These are phyloP conservation scores for Coemansia sp. DNA, from an alignment of 192 early-diverging fungal genomes.

Conservation along the genomic window DNA sequence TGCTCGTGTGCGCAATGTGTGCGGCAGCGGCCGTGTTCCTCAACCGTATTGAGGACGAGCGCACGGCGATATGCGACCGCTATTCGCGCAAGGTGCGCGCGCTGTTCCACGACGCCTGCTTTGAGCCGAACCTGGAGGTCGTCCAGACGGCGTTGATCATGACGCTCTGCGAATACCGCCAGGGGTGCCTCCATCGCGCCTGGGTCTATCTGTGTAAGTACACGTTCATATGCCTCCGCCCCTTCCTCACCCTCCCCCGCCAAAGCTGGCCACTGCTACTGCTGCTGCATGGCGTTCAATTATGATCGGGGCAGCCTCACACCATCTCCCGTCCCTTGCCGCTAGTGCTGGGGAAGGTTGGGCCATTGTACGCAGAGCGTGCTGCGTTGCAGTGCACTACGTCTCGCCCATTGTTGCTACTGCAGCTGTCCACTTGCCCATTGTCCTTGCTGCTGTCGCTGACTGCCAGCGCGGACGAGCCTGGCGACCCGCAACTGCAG, in stretches of 20 bases:
- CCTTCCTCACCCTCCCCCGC: neutral
- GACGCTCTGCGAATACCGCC: constrained; percentile 50
- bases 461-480: no score
- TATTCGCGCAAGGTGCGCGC: constrained; percentile 47
- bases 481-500: neutral
- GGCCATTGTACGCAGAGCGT: no score
- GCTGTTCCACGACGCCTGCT: constrained; percentile 47
- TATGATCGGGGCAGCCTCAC: no score
- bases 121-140: constrained; percentile 45
- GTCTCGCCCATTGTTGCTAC: no score
- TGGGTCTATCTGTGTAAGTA: constrained; percentile 52
- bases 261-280: no score
- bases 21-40: constrained; percentile 42
- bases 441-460: no score
- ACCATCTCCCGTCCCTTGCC: no score
- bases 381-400: no score
- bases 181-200: constrained; percentile 39
- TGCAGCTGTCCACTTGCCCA: no score
- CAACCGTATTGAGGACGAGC: constrained; percentile 46
- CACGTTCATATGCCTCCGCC: no score
- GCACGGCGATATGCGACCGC: constrained; percentile 31
- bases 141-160: constrained; percentile 50
- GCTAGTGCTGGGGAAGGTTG: no score
- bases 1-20: constrained; percentile 45
- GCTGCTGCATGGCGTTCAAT: no score